Evolutionary conservation across 1,284 basidiomycete species (phyloP).

Genomic region (Xanthoconium separans): DNA sequence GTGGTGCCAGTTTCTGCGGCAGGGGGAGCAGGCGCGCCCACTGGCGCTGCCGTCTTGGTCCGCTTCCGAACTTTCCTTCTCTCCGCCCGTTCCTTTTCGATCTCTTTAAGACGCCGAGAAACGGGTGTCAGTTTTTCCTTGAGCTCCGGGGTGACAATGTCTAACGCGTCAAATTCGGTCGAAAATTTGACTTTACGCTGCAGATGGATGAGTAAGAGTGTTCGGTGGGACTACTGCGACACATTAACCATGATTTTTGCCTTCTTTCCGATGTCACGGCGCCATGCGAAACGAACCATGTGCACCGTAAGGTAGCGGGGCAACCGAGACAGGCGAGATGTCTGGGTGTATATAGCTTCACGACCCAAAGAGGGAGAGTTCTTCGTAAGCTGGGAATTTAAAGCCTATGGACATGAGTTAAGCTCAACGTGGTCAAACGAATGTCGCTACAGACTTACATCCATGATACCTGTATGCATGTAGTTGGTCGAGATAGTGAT

Average conservation of each 20-base stretch:
- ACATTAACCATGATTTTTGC: constrained; percentile 82
- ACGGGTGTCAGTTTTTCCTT: constrained; percentile 71
- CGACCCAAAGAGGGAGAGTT: constrained; percentile 77
- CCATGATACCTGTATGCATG: constrained; percentile 84
- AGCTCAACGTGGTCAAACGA: not conserved
- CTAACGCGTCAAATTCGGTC: constrained; percentile 82
- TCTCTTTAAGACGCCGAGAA: constrained; percentile 69
- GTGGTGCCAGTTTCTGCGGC: constrained; percentile 27
- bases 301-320: constrained; percentile 87
- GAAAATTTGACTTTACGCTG: constrained; percentile 95
- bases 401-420: constrained; percentile 50
- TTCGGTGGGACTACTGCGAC: not conserved
- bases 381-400: constrained; percentile 88
- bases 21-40: constrained; percentile 36
- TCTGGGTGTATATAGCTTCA: constrained; percentile 82
- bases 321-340: constrained; percentile 80
- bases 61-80: constrained; percentile 81
- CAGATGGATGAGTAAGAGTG: not conserved
- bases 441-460: constrained; percentile 49
- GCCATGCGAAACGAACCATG: constrained; percentile 96
- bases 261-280: constrained; percentile 87
- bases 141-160: constrained; percentile 81
- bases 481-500: constrained; percentile 87
- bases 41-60: constrained; percentile 49
- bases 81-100: constrained; percentile 85